Base-by-base conservation (phyloP, 2,329 filamentous ascomycete genomes). In the Aureobasidium sp. region DNA sequence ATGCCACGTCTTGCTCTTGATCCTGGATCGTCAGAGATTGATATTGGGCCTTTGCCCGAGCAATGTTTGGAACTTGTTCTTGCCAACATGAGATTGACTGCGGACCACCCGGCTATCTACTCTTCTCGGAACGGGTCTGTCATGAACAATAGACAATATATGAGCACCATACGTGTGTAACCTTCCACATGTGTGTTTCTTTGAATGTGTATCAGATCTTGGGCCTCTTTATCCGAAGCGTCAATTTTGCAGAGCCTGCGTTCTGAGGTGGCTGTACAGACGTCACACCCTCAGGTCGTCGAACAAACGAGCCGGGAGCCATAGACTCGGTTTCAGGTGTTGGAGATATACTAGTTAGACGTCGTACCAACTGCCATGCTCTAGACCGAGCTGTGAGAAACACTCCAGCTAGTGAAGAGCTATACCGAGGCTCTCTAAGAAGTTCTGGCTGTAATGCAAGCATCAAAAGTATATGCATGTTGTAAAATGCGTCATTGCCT, bases 401-500 rank as follows among this genome's bases (percentile, higher is more conserved):
- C 9, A 55, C 51, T 3, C 51, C 51, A 23, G 25, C 38, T 13
- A 55, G 37, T 15, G 51, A 55, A 43, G 51, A 55, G 4, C 38
- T 25, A 15, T 31, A 42, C 8, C n/a, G 51, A 17, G 51, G 51
- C 13, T 55, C 37, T 19, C 29, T 17, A 10, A 55, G 37, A n/a
- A 40, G 23, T 46, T 60, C 57, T 33, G 57, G 57, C 17, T 33
- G 47, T 38, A 67, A n/a, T 5, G 65, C 68, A 33, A 67, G 64
- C 29, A 65, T 50, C 8, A 70, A 45, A 45, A 69, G 53, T 1
- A 61, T 61, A 61, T 68, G 66, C 64, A 71, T 64, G 3, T 67
- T 66, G 53, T 70, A 71, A 1, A 68, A 67, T 4, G 69, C 69
- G 55, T 71, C 69, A 37, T 71, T 71, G 23, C 65, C 64, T 15